Evolutionary conservation across 306 rosid species (phyloP).

Genomic region (Cucurbita argyrosperma): DNA sequence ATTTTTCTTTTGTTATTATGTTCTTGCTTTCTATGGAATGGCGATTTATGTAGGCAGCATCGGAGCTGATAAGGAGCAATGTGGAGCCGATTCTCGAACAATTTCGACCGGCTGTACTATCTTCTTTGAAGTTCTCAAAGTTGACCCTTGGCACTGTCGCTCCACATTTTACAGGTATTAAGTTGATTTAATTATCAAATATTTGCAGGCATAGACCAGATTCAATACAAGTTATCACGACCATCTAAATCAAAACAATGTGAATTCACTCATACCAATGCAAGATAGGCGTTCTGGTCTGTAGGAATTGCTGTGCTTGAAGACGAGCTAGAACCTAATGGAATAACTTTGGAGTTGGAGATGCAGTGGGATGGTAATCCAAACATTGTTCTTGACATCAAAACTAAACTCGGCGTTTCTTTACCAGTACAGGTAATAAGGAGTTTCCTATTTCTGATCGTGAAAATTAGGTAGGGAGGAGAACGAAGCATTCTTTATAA

Average conservation of each 20-base stretch:
- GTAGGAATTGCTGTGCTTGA: constrained; percentile 60
- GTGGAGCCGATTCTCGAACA: constrained; percentile 79
- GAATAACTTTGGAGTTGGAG: constrained; percentile 75
- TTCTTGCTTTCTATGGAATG: neutral
- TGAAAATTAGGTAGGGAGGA: neutral
- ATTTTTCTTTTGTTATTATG: neutral
- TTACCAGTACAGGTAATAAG: constrained; percentile 70
- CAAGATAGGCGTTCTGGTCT: constrained; percentile 2
- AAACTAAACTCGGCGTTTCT: constrained; percentile 58
- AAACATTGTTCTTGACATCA: constrained; percentile 57
- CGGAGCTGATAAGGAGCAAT: constrained; percentile 53
- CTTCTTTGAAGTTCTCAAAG: constrained; percentile 68
- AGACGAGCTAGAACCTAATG: constrained; percentile 34
- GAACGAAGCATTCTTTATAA: no score
- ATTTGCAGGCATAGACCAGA: neutral
- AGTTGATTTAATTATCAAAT: neutral
- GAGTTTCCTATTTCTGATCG: neutral
- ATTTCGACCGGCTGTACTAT: constrained; percentile 43
- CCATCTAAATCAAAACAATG: neutral
- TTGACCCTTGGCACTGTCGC: constrained; percentile 88
- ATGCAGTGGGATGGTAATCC: constrained; percentile 97
- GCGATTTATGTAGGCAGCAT: constrained; percentile 50
- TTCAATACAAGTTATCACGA: neutral
- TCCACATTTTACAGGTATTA: constrained; percentile 74
- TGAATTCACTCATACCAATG: neutral